Evolutionary conservation across 257 asterid genomes (phyloP).

Genomic region (Haberlea rhodopensis): DNA sequence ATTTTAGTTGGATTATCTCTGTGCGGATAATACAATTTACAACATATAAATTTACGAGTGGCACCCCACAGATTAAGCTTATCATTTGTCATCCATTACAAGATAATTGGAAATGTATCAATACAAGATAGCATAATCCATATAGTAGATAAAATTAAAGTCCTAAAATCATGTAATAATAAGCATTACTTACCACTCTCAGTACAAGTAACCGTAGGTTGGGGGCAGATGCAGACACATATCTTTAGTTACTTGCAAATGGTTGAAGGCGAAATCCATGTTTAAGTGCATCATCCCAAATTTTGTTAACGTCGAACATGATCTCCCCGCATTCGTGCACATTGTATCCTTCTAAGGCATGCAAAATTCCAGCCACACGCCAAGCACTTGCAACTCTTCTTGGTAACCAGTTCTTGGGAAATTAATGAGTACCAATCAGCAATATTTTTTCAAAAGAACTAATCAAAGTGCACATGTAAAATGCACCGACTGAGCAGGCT

Average conservation of each 20-base stretch:
- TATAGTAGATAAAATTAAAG: background rate
- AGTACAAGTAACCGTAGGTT: background rate
- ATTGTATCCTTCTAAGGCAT: slow-evolving; percentile 65
- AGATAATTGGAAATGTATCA: background rate
- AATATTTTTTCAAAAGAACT: background rate
- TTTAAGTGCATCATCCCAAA: slow-evolving; percentile 60
- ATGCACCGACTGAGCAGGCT: no score
- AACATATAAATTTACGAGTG: no score
- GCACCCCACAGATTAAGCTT: background rate
- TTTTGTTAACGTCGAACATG: slow-evolving; percentile 36
- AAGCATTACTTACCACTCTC: no score
- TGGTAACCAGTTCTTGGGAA: slow-evolving; percentile 69
- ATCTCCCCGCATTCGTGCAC: slow-evolving; percentile 65
- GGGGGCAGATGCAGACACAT: background rate
- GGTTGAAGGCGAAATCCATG: slow-evolving; percentile 62
- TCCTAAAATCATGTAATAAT: background rate
- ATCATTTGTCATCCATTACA: background rate
- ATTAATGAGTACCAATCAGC: background rate
- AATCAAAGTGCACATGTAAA: no score
- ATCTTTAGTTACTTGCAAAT: slow-evolving; percentile 18
- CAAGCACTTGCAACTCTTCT: slow-evolving; percentile 71
- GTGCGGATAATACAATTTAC: no score
- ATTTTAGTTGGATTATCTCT: no score
- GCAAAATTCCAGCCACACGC: slow-evolving; percentile 76
- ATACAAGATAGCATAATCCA: no score